Base-by-base conservation (phyloP, 2,329 filamentous ascomycete species). In the Ophiostoma populinum region DNA sequence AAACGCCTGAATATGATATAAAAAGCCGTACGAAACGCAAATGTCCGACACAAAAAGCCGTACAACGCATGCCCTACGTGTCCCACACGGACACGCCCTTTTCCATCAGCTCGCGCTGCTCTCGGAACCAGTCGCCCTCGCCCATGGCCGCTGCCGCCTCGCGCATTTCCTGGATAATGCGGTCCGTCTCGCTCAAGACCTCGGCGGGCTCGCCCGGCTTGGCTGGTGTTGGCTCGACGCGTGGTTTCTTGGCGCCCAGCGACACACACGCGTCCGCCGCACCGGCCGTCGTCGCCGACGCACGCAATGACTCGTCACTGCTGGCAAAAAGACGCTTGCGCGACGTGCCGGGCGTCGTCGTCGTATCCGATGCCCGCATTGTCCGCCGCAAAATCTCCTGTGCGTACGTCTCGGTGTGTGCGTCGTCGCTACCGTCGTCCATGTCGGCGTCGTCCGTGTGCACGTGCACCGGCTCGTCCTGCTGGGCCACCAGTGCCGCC, bases 41-140 rank as follows among this genome's bases (percentile, higher is more conserved):
- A n/a, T n/a, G n/a, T n/a, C n/a, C n/a, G 19, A 13, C 7, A 31
- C 12, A 31, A 21, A 24, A 16, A 12, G 12, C 10, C 10, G 12
- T n/a, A 31, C 19, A 25, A 28, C 12, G n/a, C 27, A 15, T 16
- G 19, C 11, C 11, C 12, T 16, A 39, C 24, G 36, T 17, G 11
- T 39, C 34, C 37, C 36, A 43, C 6, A 25, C 20, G 1, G 42
- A 44, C 7, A 31, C 15, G 1, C 40, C 44, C 24, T 35, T 43
- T 22, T 40, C 24, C 40, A 65, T 41, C 26, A 51, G 53, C 36
- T 58, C 54, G 24, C 56, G 62, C 46, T 66, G 61, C 35, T 56
- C 53, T 35, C 49, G 51, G 45, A 59, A 63, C 62, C 62, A 66
- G 15, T 53, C 50, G n/a, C 53, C 59, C 41, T 63, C 54, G 40